Percentiles rank a stretch among this genome's conserved stretches.
These are phyloP conservation scores for Vitis amurensis DNA, from an alignment of 164 flowering plant species.

Conservation along the genomic window DNA sequence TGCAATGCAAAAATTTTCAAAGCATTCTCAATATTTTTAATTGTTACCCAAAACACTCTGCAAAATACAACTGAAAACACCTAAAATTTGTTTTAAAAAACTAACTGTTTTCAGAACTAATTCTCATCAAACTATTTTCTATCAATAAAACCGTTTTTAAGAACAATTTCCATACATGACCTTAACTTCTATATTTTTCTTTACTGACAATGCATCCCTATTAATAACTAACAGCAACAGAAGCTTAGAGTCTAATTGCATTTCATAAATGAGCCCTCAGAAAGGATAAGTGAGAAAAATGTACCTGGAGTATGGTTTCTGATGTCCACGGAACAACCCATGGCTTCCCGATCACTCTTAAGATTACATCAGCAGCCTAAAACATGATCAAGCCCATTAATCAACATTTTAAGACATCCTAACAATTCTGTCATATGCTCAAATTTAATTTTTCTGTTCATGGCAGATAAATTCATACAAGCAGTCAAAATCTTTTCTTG, in stretches of 20 bases:
- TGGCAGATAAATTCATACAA: background rate
- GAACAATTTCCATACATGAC: background rate
- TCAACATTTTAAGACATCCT: slow-evolving; percentile 2
- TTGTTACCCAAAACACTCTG: too few species aligned
- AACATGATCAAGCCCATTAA: slow-evolving; percentile 20
- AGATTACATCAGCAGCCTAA: slow-evolving; percentile 60
- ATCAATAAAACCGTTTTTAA: background rate
- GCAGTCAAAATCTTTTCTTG: background rate
- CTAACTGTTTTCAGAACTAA: too few species aligned
- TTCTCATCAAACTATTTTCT: too few species aligned
- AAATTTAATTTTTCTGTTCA: background rate
- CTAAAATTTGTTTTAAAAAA: background rate
- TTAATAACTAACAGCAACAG: too few species aligned
- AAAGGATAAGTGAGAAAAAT: background rate
- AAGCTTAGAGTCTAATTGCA: too few species aligned
- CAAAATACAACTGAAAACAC: too few species aligned
- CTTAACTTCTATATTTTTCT: too few species aligned
- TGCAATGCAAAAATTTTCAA: background rate
- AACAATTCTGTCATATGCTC: background rate
- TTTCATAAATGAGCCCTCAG: too few species aligned
- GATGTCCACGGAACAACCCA: slow-evolving; percentile 98
- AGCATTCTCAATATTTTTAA: too few species aligned
- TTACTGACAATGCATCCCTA: background rate
- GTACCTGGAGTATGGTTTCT: slow-evolving; percentile 80
- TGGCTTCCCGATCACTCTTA: slow-evolving; percentile 48